Evolutionary conservation across 1,139 yeast species (phyloP), one percentile per base, ranked within the genome.

Genomic region (Scheffersomyces quercinus): DNA sequence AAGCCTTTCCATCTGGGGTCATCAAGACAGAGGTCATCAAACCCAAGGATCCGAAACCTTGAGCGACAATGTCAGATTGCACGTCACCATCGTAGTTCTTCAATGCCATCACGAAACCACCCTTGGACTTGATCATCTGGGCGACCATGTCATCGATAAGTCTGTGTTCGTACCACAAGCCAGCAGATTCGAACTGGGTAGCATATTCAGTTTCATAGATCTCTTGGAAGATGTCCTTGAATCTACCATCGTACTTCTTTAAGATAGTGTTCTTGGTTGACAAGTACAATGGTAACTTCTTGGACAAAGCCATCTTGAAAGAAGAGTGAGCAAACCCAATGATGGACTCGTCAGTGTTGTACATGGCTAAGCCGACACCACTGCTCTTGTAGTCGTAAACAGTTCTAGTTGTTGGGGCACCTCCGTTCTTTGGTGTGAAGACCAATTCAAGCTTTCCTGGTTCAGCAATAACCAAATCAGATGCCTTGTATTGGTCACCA

Each of bases 1-100:
- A 90, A 28, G 97, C 86, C 73, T 87, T 88, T 41, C 98, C 98
- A 68, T 91, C 97, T 40, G 97, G 96, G 30, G 97, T 85, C 67
- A 89, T 81, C 55, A 91, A 81, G 40, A 89, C 96, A 10, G 97
- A 91, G 31, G 97, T 90, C 98, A 91, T 91, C 59, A 91, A 79
- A 42, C 98, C 98, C 53, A 91, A 78, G 26, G 97, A 90, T 35
- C 98, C 98, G 61, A 90, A 91, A 33, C 98, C 98, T 73, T 91
- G 98, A 35, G 98, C 98, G 48, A 91, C 97, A 59, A 91, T 88
- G 66, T 91, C 98, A 28, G 96, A 86, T 72, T 90, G 96, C 47
- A 91, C 98, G 63, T 91, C 98, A 67, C 98, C 98, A 64, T 91
- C 98, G 70, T 91, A 91, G 75, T 91, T 91, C 77, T 91, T 91